These are phyloP conservation scores for Aspergillus wentii DNA, from an alignment of 495 filamentous ascomycete species.

Conservation along the genomic window DNA sequence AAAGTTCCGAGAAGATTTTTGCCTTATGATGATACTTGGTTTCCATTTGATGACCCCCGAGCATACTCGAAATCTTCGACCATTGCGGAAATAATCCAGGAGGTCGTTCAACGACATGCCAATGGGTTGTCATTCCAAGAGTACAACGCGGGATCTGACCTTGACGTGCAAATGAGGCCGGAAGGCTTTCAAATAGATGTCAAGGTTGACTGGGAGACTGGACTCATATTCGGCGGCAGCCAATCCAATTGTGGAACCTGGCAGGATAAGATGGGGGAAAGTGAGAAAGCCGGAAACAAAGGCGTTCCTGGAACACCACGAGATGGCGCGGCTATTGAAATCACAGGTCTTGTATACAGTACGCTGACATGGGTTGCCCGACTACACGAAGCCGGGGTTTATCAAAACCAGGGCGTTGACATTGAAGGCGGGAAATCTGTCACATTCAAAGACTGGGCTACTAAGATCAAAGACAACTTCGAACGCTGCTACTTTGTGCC, in stretches of 20 bases:
- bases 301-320: conserved; percentile 93
- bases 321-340: conserved; percentile 93
- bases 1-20: conserved; percentile 82
- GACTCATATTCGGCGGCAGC: conserved; percentile 89
- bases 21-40: conserved; percentile 93
- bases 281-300: conserved; percentile 81
- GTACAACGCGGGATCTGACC: conserved; percentile 80
- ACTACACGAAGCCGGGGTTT: conserved; percentile 61
- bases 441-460: conserved; percentile 76
- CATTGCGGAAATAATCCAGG: conserved; percentile 85
- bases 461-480: conserved; percentile 77
- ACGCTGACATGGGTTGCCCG: conserved; percentile 72
- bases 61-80: conserved; percentile 81
- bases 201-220: conserved; percentile 86
- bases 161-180: conserved; percentile 91
- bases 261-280: conserved; percentile 99
- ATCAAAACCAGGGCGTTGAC: conserved; percentile 66
- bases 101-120: conserved; percentile 88
- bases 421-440: conserved; percentile 52
- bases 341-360: conserved; percentile 88
- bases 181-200: conserved; percentile 91
- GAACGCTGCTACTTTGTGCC: conserved; percentile 89
- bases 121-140: conserved; percentile 85
- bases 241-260: conserved; percentile 96
- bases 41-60: conserved; percentile 68